Base-by-base conservation (phyloP, 768 basidiomycete genomes). In the Mycena metata region DNA sequence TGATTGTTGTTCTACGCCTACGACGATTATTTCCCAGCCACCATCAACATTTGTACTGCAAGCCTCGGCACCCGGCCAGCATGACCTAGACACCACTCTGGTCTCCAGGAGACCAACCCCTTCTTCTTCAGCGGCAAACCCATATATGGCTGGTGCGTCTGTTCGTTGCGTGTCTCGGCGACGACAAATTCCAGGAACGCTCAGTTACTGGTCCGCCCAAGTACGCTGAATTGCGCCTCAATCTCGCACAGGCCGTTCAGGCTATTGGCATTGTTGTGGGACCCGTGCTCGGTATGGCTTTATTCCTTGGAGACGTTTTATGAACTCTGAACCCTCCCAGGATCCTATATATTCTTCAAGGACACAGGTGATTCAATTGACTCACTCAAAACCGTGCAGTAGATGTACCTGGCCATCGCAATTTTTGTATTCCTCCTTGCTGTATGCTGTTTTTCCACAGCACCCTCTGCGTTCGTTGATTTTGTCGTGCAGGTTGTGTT, bases 91-190 rank as follows among this genome's bases (percentile, higher is more conserved):
- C n/a, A n/a, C n/a, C n/a, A n/a, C n/a, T n/a, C n/a, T n/a, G n/a
- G n/a, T n/a, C n/a, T n/a, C n/a, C n/a, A n/a, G n/a, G n/a, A n/a
- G n/a, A n/a, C n/a, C n/a, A n/a, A n/a, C n/a, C n/a, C n/a, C n/a
- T n/a, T n/a, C n/a, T n/a, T n/a, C n/a, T n/a, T n/a, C n/a, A n/a
- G 79, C 77, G 26, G 78, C 78, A 33, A 80, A 80, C 57, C 79
- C 79, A 0, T 80, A 79, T 61, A 80, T 80, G 79, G 79, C 79
- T 21, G 77, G 78, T 79, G 39, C 36, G 60, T 47, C 19, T 26
- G 3, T 19, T 42, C 15, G 3, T 19, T 23, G 12, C 4, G 11
- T 30, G 19, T 42, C 17, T 23, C n/a, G 39, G 5, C 17, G 24
- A n/a, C 12, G 7, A 24, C 17, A 50, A 36, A 23, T 19, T 19